These are phyloP conservation scores for Tetrahymena elliotti DNA, from an alignment of 73 alveolate species.

Conservation along the genomic window DNA sequence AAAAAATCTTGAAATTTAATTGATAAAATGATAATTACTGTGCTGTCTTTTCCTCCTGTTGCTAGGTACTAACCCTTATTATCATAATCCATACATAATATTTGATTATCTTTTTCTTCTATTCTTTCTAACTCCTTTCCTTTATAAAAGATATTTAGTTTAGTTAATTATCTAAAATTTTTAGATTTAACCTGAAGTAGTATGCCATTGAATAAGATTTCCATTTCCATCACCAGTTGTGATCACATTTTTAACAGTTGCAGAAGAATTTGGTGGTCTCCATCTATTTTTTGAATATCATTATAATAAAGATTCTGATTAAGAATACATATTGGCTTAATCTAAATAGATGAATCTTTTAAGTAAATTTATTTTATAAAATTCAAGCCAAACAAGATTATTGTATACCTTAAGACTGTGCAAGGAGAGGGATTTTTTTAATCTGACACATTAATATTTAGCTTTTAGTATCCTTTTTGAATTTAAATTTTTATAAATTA, in stretches of 20 bases:
- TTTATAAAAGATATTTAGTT: not conserved
- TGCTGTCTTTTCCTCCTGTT: constrained; percentile 38
- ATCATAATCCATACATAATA: constrained; percentile 7
- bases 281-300: constrained; percentile 11
- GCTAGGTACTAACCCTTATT: constrained; percentile 8
- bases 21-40: not conserved
- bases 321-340: not conserved
- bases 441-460: not conserved
- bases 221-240: constrained; percentile 27
- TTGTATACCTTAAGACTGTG: constrained; percentile 17
- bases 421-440: constrained; percentile 5
- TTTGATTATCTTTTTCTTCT: constrained; percentile 16
- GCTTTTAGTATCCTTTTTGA: not conserved
- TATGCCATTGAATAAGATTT: not conserved
- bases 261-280: constrained; percentile 13
- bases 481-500: not conserved
- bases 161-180: not conserved
- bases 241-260: constrained; percentile 14
- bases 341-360: not conserved
- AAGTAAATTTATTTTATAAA: no score
- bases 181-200: constrained; percentile 6
- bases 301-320: not conserved
- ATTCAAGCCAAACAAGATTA: no score
- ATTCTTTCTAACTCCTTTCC: constrained; percentile 6
- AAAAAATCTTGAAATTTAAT: not conserved